These are phyloP conservation scores for Zygotorulaspora chibaensis DNA, from an alignment of 805 yeast genomes.

Conservation along the genomic window DNA sequence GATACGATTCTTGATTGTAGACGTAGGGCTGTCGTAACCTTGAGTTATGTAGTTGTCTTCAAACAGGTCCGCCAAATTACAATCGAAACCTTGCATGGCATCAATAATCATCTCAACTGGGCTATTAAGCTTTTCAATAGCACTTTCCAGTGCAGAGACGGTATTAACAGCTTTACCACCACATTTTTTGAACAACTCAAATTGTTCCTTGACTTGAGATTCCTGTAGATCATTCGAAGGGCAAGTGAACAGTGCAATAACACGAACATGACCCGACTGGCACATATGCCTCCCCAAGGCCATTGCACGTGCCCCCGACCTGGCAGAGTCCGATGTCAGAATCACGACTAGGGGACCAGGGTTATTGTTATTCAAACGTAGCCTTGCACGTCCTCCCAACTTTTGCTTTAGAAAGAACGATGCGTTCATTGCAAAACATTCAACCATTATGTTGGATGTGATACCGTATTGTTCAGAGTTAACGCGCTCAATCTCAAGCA, in stretches of 20 bases:
- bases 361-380: constrained; percentile 65
- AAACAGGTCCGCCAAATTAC: constrained; percentile 51
- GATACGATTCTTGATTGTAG: constrained; percentile 21
- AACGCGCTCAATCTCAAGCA: constrained; percentile 67
- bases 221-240: constrained; percentile 29
- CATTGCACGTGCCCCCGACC: constrained; percentile 70
- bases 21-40: constrained; percentile 23
- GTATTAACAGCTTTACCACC: constrained; percentile 65
- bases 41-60: constrained; percentile 26
- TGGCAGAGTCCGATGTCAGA: constrained; percentile 61
- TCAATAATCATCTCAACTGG: constrained; percentile 80
- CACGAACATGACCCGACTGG: constrained; percentile 60
- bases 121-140: constrained; percentile 49
- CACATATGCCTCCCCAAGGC: constrained; percentile 73
- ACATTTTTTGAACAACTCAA: constrained; percentile 49
- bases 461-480: constrained; percentile 51
- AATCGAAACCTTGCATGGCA: constrained; percentile 80
- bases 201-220: constrained; percentile 42
- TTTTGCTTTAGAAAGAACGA: constrained; percentile 54
- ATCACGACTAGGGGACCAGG: constrained; percentile 72
- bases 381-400: constrained; percentile 66
- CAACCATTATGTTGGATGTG: constrained; percentile 45
- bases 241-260: constrained; percentile 45
- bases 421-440: constrained; percentile 65
- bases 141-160: constrained; percentile 36